Evolutionary conservation across 129 eudicot species (phyloP).

Genomic region (Sambucus nigra): DNA sequence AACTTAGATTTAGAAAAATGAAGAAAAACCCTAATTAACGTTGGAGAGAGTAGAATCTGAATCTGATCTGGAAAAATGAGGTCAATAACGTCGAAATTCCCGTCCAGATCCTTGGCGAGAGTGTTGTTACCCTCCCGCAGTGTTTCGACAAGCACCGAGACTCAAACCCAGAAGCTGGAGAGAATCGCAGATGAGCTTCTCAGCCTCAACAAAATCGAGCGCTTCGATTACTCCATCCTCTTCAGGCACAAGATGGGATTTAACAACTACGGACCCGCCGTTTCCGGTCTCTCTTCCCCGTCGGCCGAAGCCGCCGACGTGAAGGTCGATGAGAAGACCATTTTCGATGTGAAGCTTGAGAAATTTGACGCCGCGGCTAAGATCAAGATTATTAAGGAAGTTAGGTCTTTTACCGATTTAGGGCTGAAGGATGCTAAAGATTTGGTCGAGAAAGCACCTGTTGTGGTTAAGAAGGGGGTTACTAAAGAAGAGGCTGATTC

Average conservation of each 20-base stretch:
- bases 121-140: conserved; percentile 12
- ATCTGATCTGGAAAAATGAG: not conserved
- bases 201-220: conserved; percentile 61
- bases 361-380: conserved; percentile 67
- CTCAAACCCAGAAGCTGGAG: conserved; percentile 51
- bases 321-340: conserved; percentile 44
- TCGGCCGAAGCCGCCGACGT: conserved; percentile 22
- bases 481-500: conserved; percentile 73
- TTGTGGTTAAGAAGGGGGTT: conserved; percentile 69
- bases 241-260: conserved; percentile 62
- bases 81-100: conserved; percentile 16
- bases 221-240: conserved; percentile 56
- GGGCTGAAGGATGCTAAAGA: conserved; percentile 91
- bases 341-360: conserved; percentile 77
- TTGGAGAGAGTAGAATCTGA: conserved; percentile 5
- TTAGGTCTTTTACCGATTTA: conserved; percentile 64
- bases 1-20: too few relatives aligned
- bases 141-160: conserved; percentile 1
- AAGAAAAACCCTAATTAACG: not conserved
- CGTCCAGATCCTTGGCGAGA: conserved; percentile 19
- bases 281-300: conserved; percentile 31
- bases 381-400: conserved; percentile 81
- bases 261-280: conserved; percentile 55
- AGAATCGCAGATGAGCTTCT: conserved; percentile 77
- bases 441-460: conserved; percentile 77